Conservation (phyloP, 73 alveolate species). For the Tetrahymena thermophila region DNA sequence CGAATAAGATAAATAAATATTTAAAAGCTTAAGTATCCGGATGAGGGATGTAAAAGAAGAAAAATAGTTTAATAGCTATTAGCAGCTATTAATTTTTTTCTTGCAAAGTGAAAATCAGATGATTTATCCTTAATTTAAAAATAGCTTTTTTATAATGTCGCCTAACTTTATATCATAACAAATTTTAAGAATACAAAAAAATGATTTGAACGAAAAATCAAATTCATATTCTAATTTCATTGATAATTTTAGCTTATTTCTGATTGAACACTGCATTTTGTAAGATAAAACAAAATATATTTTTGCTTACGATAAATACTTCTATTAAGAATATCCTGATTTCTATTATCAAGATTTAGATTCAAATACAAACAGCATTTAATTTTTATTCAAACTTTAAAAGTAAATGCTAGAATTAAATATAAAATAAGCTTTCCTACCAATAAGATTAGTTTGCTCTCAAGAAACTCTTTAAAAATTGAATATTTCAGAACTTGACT, state of each 20-base stretch:
- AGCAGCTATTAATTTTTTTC: not conserved
- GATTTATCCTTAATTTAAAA: not conserved
- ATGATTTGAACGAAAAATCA: not conserved
- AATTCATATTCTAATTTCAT: not conserved
- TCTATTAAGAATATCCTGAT: not conserved
- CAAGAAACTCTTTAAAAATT: not conserved
- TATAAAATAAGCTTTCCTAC: not conserved
- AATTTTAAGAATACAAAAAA: not conserved
- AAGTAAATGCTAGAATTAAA: not conserved
- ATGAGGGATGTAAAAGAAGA: not conserved
- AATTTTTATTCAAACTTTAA: not conserved
- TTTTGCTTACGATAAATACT: not conserved
- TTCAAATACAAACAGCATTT: not conserved
- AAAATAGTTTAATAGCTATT: not conserved
- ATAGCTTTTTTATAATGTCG: not conserved
- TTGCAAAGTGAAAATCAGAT: not conserved
- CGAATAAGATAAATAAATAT: not conserved
- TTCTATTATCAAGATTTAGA: not conserved
- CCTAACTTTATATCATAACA: not conserved
- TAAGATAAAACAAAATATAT: not conserved
- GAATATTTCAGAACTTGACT: not conserved
- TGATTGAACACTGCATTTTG: not conserved
- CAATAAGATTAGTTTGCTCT: not conserved
- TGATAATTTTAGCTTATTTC: not conserved
- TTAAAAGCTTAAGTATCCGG: not conserved